Percentiles rank a stretch among this genome's conserved stretches.
These are phyloP conservation scores for Combretum micranthum DNA, from an alignment of 345 rosid genomes.

Conservation along the genomic window DNA sequence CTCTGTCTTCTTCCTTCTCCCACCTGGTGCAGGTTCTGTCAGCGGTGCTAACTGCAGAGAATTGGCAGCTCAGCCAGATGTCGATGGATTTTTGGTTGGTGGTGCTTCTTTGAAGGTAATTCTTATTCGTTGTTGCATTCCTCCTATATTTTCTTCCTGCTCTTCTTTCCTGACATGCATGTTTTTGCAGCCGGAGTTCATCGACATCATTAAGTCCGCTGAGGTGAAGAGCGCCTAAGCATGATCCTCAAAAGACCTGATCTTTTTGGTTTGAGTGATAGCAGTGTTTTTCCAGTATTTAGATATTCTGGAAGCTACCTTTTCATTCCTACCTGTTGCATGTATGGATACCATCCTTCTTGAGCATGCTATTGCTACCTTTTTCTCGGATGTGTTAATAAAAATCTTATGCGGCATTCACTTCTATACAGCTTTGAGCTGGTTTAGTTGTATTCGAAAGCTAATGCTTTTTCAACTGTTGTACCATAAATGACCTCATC, in stretches of 20 bases:
- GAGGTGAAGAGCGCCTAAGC: conserved; percentile 39
- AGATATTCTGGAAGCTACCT: no score
- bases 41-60: conserved; percentile 81
- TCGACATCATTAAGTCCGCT: conserved; percentile 50
- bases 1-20: background rate
- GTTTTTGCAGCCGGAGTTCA: conserved; percentile 43
- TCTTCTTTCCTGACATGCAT: background rate
- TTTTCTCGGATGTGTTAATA: background rate
- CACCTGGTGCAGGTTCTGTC: conserved; percentile 52
- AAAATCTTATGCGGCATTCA: background rate
- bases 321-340: no score
- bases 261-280: no score
- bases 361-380: no score
- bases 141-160: background rate
- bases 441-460: no score
- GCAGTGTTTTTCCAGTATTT: no score
- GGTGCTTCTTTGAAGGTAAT: conserved; percentile 83
- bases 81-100: conserved; percentile 89
- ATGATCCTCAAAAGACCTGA: background rate
- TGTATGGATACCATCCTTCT: no score
- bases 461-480: no score
- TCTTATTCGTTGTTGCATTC: background rate
- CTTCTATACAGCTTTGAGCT: background rate
- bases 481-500: no score
- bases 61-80: conserved; percentile 62